Evolutionary conservation across 306 rosid genomes (phyloP).

Genomic region (Mimosa pudica): DNA sequence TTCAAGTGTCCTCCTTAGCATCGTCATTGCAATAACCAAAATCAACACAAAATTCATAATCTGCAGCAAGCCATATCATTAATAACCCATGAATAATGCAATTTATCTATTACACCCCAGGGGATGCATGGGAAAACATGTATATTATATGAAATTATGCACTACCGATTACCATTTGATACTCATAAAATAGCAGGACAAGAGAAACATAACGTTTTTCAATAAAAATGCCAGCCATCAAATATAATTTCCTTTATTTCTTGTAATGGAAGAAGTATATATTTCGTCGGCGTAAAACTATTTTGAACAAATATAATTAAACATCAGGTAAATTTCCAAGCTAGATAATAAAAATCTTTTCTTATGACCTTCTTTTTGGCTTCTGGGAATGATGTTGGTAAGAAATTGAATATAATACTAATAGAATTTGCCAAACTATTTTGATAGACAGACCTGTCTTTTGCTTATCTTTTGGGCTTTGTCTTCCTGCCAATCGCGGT

Average conservation of each 20-base stretch:
- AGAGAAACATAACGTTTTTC: background rate
- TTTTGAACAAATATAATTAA: background rate
- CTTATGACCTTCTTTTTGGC: background rate
- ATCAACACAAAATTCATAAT: background rate
- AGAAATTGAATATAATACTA: constrained; percentile 20
- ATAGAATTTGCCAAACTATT: constrained; percentile 9
- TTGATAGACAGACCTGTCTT: constrained; percentile 65
- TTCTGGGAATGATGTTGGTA: background rate
- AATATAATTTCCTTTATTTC: constrained; percentile 12
- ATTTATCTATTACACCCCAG: background rate
- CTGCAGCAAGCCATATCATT: background rate
- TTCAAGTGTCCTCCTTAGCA: constrained; percentile 1
- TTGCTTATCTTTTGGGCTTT: constrained; percentile 65
- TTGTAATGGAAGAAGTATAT: constrained; percentile 3
- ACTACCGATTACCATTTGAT: background rate
- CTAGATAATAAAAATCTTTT: constrained; percentile 1
- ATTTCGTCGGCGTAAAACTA: constrained; percentile 3
- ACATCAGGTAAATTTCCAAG: background rate
- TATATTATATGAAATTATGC: background rate
- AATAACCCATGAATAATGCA: background rate
- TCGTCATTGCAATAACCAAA: background rate
- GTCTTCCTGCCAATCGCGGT: constrained; percentile 79
- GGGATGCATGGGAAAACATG: background rate
- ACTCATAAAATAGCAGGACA: background rate
- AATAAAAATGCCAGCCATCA: background rate